Evolutionary conservation across 176 grass and related monocot species (phyloP), one percentile per base, ranked within the genome.

Genomic region (Alopecurus myosuroides): DNA sequence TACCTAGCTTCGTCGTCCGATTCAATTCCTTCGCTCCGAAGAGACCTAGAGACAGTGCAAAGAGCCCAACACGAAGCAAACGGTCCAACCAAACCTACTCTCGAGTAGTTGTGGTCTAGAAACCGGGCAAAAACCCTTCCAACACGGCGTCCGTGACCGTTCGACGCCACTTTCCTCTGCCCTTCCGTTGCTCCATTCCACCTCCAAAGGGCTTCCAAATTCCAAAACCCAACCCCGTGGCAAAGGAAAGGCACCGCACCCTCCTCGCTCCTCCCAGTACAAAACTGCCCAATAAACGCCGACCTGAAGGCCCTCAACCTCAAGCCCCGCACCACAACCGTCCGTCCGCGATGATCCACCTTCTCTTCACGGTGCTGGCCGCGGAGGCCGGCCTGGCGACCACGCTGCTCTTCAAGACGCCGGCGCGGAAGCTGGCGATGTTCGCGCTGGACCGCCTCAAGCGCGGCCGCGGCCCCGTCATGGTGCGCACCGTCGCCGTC

Each of bases 401-500:
- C 70, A 20, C 52, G 28, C 92, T 98, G 20, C 90, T 98, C 31
- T 98, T 98, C 92, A 90, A 81, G 45, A 98, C 90, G 51, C 92
- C 95, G 58, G 41, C 91, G 84, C 76, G 90, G 83, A 93, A 78
- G 75, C 77, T 94, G 42, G 35, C 76, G 14, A 73, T 95, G 78
- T 26, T 89, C 22, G 90, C 74, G 25, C 82, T 98, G 3, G 95
- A 98, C 85, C 71, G 69, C 11, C 78, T 98, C 64, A 97, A 97
- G 85, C 92, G 88, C 19, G 95, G 95, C 1, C 88, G 85, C 3
- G 90, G 85, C 6, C 92, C 90, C 49, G 82, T 98, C 76, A 89
- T 93, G 86, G 88, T 98, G 34, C 92, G 86, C 86, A 98, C 95
- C 70, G 73, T 98, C 20, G 95, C 92, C 31, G 95, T 68, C 62